These are phyloP conservation scores for Astrocystis sublimbata DNA, from an alignment of 495 filamentous ascomycete genomes.

Conservation along the genomic window DNA sequence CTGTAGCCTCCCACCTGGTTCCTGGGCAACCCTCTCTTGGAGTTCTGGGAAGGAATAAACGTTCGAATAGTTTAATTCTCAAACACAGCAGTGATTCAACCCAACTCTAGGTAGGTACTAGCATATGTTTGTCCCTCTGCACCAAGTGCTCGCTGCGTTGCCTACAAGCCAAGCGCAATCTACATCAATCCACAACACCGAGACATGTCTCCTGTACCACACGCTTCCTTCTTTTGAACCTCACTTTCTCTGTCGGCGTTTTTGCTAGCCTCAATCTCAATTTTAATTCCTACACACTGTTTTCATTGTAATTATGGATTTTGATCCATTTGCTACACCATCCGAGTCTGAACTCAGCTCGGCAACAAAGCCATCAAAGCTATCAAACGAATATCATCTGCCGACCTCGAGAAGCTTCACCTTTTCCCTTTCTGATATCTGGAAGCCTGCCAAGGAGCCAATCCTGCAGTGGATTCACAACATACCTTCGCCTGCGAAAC, in stretches of 20 bases:
- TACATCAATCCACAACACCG: background rate
- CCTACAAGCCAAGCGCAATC: background rate
- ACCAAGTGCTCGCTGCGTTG: too few species aligned
- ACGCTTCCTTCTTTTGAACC: background rate
- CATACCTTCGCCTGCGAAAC: slow-evolving; percentile 17
- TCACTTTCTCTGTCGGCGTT: background rate
- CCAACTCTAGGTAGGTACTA: too few species aligned
- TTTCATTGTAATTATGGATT: slow-evolving; percentile 2
- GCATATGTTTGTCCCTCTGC: too few species aligned
- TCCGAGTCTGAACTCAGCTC: background rate
- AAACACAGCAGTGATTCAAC: too few species aligned
- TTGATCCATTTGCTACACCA: background rate
- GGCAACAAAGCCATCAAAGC: background rate
- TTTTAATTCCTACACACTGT: background rate
- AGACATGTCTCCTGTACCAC: background rate
- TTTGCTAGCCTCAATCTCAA: background rate
- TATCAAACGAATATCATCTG: slow-evolving; percentile 12
- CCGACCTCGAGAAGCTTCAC: slow-evolving; percentile 23
- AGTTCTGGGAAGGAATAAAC: background rate
- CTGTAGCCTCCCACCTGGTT: background rate
- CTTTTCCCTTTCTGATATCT: slow-evolving; percentile 20
- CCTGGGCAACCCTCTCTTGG: background rate
- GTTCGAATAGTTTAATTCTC: background rate
- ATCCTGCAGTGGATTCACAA: slow-evolving; percentile 24
- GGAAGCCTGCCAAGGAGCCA: slow-evolving; percentile 15